Evolutionary conservation across 1,284 basidiomycete genomes (phyloP), one percentile per base, ranked within the genome.

Genomic region (Cryptococcus jaspeensis): DNA sequence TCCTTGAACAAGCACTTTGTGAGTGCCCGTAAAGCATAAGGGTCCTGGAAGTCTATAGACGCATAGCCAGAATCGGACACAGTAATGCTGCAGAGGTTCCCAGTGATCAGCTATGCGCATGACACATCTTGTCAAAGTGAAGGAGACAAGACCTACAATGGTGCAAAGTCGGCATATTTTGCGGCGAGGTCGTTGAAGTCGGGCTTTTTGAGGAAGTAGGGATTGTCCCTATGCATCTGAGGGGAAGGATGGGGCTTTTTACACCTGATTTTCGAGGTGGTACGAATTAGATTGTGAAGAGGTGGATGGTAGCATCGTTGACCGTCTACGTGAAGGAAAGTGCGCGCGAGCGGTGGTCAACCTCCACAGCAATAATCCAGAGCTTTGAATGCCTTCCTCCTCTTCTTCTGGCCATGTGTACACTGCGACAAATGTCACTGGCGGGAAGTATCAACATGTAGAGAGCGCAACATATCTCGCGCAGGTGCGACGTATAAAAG

Each of bases 1-100:
- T 85, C 82, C 59, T 82, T 76, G 20, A 94, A 81, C 16, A 95
- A 78, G 0, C 89, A 88, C 59, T 85, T 80, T 0, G 91, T 93
- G 58, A 95, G 79, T 28, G 83, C 80, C 66, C 91, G 82, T 72
- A 91, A 84, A 6, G 89, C 84, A 0, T 72, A 72, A 11, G 83
- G 80, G 70, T 89, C 80, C 61, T 85, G 83, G 69, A 92, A 95
- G 70, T 94, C 83, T 52, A 95, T 85, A 0, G 60, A 65, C 2
- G 64, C 58, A 38, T 60, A 56, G 7, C 65, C 65, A 35, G 51
- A 48, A 9, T 52, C 53, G 2, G 56, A 47, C 3, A 54, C 42
- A 13, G 46, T 65, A 5, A 69, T 65, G 52, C 64, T 71, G 40
- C 28, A 32, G 28, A 32, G 4, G 9, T 32, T 32, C 9, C 4